Conservation (phyloP, 495 filamentous ascomycete species). For the Trichoderma reesei region DNA sequence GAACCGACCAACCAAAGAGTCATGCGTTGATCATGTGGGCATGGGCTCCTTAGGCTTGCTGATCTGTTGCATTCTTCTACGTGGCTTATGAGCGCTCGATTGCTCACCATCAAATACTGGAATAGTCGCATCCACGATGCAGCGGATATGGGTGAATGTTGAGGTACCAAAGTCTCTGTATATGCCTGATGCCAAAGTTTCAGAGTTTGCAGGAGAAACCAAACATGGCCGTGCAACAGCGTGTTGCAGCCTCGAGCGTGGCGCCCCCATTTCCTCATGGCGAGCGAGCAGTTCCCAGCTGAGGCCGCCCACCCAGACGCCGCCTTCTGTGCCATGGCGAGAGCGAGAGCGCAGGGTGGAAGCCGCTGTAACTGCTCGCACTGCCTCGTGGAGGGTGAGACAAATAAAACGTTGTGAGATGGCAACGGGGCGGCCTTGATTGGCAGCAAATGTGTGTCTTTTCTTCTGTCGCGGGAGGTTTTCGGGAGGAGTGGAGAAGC, state of each 20-base stretch:
- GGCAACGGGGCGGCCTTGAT: not conserved
- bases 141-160: no score
- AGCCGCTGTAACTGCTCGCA: not conserved
- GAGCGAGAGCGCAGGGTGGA: not conserved
- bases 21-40: no score
- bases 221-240: not conserved
- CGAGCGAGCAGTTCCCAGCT: not conserved
- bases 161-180: not conserved
- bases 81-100: no score
- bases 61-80: no score
- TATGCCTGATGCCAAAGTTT: not conserved
- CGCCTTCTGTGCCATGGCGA: not conserved
- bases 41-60: no score
- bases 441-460: not conserved
- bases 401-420: not conserved
- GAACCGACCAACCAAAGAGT: no score
- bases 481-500: slow-evolving; percentile 2
- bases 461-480: not conserved
- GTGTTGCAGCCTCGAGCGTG: not conserved
- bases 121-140: no score
- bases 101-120: no score
- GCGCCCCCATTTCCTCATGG: not conserved
- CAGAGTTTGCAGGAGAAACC: not conserved
- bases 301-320: not conserved
- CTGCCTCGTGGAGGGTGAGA: slow-evolving; percentile 6